Evolutionary conservation across 225 moss, liverwort and hornwort species (phyloP).

Genomic region (Rhytidiadelphus loreus): DNA sequence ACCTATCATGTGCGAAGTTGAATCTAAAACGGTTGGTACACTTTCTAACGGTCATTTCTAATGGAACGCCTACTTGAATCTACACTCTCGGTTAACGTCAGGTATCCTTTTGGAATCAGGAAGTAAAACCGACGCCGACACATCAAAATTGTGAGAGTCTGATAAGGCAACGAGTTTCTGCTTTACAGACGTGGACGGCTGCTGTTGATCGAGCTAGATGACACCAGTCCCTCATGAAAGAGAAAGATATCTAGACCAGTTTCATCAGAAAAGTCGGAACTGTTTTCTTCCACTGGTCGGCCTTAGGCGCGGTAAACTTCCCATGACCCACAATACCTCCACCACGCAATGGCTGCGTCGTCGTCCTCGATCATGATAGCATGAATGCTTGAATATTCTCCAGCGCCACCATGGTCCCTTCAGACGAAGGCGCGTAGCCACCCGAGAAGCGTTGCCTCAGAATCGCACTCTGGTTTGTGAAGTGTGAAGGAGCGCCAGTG

Average conservation of each 20-base stretch:
- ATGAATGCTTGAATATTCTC: slow-evolving; percentile 54
- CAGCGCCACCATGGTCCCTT: slow-evolving; percentile 47
- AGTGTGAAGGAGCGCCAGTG: background rate
- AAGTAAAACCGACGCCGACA: slow-evolving; percentile 6
- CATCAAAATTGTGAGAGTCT: slow-evolving; percentile 34
- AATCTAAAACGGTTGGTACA: background rate
- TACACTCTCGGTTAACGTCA: slow-evolving; percentile 11
- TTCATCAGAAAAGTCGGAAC: slow-evolving; percentile 14
- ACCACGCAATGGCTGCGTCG: background rate
- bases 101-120: slow-evolving; percentile 1
- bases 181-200: slow-evolving; percentile 9
- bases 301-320: background rate
- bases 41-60: background rate
- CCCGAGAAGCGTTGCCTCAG: slow-evolving; percentile 26
- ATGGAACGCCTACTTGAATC: background rate
- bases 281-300: slow-evolving; percentile 20
- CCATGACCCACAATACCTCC: slow-evolving; percentile 5
- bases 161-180: slow-evolving; percentile 1
- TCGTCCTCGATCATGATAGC: slow-evolving; percentile 11
- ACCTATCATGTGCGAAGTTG: background rate
- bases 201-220: background rate
- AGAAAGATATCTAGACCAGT: background rate
- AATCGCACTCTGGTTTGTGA: slow-evolving; percentile 13
- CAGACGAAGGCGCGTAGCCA: slow-evolving; percentile 20
- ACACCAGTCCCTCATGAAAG: background rate